Evolutionary conservation across 2,329 filamentous ascomycete genomes (phyloP).

Genomic region (Ophiostoma piceae): DNA sequence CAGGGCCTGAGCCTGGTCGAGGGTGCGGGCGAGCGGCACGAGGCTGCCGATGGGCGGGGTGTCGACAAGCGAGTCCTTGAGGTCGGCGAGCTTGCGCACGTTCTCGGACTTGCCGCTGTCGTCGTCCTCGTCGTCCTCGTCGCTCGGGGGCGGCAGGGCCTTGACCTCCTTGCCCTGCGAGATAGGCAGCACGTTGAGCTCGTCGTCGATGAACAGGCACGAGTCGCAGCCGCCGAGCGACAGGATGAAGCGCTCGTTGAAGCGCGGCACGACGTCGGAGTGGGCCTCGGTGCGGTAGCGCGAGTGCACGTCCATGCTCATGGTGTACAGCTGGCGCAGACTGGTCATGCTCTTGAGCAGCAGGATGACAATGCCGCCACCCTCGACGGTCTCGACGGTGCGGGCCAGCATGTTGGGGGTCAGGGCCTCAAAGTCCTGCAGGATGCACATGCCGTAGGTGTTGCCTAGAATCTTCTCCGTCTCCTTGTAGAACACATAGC

Average conservation of each 20-base stretch:
- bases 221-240: conserved; percentile 92
- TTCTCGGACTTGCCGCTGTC: conserved; percentile 62
- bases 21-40: conserved; percentile 78
- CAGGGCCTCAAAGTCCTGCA: conserved; percentile 96
- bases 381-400: conserved; percentile 96
- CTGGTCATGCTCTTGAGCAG: conserved; percentile 95
- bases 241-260: conserved; percentile 95
- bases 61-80: conserved; percentile 83
- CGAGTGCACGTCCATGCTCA: conserved; percentile 97
- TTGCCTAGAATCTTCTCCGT: conserved; percentile 98
- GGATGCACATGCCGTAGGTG: conserved; percentile 74
- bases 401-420: conserved; percentile 94
- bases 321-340: conserved; percentile 90
- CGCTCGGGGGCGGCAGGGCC: conserved; percentile 68
- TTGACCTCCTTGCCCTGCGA: conserved; percentile 90
- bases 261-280: conserved; percentile 86
- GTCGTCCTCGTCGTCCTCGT: conserved; percentile 63
- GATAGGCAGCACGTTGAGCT: conserved; percentile 93
- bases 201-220: conserved; percentile 94
- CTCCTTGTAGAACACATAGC: conserved; percentile 99
- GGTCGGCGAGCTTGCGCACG: conserved; percentile 72
- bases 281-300: conserved; percentile 95
- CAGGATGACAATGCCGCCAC: conserved; percentile 83
- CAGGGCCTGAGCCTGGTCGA: conserved; percentile 95
- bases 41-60: conserved; percentile 81